Base-by-base conservation (phyloP, 2,329 filamentous ascomycete genomes). In the Tolypocladium inflatum region DNA sequence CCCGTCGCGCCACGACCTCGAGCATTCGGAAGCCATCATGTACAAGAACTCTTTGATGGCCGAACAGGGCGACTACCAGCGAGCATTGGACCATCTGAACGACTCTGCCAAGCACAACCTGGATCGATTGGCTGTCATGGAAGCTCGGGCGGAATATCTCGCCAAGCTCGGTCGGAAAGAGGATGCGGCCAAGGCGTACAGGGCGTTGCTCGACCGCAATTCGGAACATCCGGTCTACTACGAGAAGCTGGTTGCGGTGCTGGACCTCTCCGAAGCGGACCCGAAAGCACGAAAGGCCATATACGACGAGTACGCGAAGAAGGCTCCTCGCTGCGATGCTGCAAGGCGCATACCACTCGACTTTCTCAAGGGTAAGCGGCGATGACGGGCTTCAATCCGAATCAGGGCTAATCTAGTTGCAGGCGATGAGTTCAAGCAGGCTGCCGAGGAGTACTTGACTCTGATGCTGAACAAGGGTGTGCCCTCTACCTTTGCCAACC, bases 21-120 rank as follows among this genome's bases (percentile, higher is more conserved):
- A 99, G 73, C 90, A 97, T 73, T 94, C 92, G 38, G 94, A 99
- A 76, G 91, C 93, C 51, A 80, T 91, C 59, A 80, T 99, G 75
- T 99, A 99, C 78, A 97, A 96, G 76, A 99, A 97, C 74, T 83
- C 82, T 53, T 86, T 99, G 67, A 97, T 99, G 70, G 91, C 90
- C 42, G 95, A 97, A 74, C 84, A 86, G 59, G 92, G 92, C 19
- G 88, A 97, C 64, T 82, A 86, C 55, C 80, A 95, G 67, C 84
- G 88, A 67, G 94, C 94, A 6, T 76, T 97, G 68, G 87, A 95
- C 63, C 91, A 99, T 68, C 79, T 99, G 45, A 87, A 97, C 59
- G 80, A 82, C 13, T 83, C 89, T 55, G 84, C 84, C 60, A 93
- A 91, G 77, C 78, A 84, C 64, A 91, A 87, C 70, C 81, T 95